These are phyloP conservation scores for Erucastrum elatum DNA, from an alignment of 345 rosid species.

Conservation along the genomic window DNA sequence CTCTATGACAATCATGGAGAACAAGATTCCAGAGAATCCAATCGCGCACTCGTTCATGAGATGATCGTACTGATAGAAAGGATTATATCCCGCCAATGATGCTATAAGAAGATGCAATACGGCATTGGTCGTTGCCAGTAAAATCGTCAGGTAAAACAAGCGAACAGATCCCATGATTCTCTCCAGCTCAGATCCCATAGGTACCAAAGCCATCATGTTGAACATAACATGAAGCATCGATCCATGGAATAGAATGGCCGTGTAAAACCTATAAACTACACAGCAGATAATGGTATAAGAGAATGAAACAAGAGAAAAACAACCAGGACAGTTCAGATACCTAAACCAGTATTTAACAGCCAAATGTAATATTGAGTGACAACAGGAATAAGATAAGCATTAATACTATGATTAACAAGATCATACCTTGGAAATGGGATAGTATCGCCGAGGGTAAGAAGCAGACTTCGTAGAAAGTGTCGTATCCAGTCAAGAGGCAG, in stretches of 20 bases:
- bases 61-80: constrained; percentile 44
- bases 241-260: constrained; percentile 80
- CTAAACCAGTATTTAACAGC: no score
- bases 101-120: constrained; percentile 76
- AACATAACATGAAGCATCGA: constrained; percentile 87
- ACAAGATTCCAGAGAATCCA: constrained; percentile 90
- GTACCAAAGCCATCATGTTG: constrained; percentile 98
- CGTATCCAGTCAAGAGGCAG: constrained; percentile 86
- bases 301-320: background rate
- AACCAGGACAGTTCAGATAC: background rate
- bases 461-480: constrained; percentile 77
- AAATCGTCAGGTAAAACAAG: constrained; percentile 60
- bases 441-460: constrained; percentile 76
- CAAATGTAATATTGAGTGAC: no score
- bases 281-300: background rate
- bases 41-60: constrained; percentile 82
- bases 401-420: background rate
- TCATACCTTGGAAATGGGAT: constrained; percentile 75
- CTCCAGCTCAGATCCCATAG: constrained; percentile 94
- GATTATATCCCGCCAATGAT: constrained; percentile 61
- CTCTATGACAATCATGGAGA: constrained; percentile 93
- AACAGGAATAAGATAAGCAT: constrained; percentile 1
- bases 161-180: constrained; percentile 96
- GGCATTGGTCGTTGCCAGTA: constrained; percentile 87
- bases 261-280: constrained; percentile 88